A percentile compares a stretch with the other conserved stretches of the same genome.
Conservation (phyloP, 352 stramenopile species). For the Globisporangium carolinianum region DNA sequence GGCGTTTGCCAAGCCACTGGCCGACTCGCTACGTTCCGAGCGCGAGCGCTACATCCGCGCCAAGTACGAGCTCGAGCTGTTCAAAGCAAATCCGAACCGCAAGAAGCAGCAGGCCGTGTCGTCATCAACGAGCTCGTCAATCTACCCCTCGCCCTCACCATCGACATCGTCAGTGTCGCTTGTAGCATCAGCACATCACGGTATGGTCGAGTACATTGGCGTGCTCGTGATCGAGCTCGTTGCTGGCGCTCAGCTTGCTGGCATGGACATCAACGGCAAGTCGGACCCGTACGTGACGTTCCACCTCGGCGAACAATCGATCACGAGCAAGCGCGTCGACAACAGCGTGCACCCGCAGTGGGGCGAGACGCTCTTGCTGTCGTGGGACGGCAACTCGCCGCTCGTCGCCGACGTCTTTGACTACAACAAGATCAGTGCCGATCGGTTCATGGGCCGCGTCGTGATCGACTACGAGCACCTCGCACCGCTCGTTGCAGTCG, state of each 20-base stretch:
- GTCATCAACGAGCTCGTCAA: neutral
- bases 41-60: slow-evolving; percentile 68
- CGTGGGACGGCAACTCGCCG: slow-evolving; percentile 65
- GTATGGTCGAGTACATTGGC: slow-evolving; percentile 80
- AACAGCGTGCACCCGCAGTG: slow-evolving; percentile 67
- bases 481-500: slow-evolving; percentile 17
- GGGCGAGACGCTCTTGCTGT: slow-evolving; percentile 69
- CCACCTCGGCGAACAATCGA: slow-evolving; percentile 59
- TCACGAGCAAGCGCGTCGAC: slow-evolving; percentile 57
- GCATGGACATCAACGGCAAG: slow-evolving; percentile 73
- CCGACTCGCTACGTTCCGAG: slow-evolving; percentile 32
- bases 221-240: slow-evolving; percentile 72
- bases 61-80: slow-evolving; percentile 63
- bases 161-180: neutral
- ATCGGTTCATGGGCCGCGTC: slow-evolving; percentile 62
- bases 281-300: slow-evolving; percentile 79
- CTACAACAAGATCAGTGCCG: slow-evolving; percentile 58
- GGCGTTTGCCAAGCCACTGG: slow-evolving; percentile 42
- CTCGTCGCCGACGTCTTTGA: slow-evolving; percentile 65
- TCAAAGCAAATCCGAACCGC: slow-evolving; percentile 15
- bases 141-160: neutral
- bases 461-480: slow-evolving; percentile 36
- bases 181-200: slow-evolving; percentile 16
- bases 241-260: slow-evolving; percentile 49
- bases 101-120: slow-evolving; percentile 12